These are phyloP conservation scores for Trichothecium roseum DNA, from an alignment of 2,329 filamentous ascomycete species.

Conservation along the genomic window DNA sequence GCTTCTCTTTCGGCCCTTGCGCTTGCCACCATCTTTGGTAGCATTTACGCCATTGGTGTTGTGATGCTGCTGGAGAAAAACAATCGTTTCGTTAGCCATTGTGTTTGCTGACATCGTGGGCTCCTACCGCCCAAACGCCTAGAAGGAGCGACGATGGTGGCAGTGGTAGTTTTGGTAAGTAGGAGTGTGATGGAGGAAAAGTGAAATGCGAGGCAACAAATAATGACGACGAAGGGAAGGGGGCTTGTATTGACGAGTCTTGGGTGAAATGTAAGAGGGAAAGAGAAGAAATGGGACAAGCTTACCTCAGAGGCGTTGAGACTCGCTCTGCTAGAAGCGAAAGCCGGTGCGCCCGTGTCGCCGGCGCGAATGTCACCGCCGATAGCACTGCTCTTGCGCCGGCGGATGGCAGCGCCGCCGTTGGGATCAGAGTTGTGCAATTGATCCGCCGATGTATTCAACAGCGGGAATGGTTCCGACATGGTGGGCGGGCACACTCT, in stretches of 20 bases:
- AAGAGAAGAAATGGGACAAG: not conserved
- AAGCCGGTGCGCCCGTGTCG: constrained; percentile 43
- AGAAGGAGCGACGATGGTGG: too few relatives aligned
- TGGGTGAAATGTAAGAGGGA: not conserved
- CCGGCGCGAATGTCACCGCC: constrained; percentile 40
- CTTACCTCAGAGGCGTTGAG: constrained; percentile 13
- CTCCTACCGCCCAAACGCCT: too few relatives aligned
- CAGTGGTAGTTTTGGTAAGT: too few relatives aligned
- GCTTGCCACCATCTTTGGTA: too few relatives aligned
- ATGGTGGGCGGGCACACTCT: constrained; percentile 20
- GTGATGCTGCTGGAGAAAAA: not conserved
- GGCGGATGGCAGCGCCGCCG: constrained; percentile 19
- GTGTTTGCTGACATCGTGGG: too few relatives aligned
- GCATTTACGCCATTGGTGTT: not conserved
- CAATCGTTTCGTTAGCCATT: too few relatives aligned
- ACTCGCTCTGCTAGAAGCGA: constrained; percentile 41
- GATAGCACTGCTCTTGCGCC: constrained; percentile 41
- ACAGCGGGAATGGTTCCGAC: constrained; percentile 44
- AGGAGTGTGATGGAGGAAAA: constrained; percentile 4
- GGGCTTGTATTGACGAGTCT: not conserved
- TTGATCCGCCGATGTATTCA: constrained; percentile 41
- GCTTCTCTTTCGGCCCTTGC: constrained; percentile 10
- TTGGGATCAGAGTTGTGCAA: constrained; percentile 20
- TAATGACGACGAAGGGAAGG: constrained; percentile 1
- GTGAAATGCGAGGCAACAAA: constrained; percentile 5